Evolutionary conservation across 768 basidiomycete species (phyloP).

Genomic region (Boletellus emodensis): DNA sequence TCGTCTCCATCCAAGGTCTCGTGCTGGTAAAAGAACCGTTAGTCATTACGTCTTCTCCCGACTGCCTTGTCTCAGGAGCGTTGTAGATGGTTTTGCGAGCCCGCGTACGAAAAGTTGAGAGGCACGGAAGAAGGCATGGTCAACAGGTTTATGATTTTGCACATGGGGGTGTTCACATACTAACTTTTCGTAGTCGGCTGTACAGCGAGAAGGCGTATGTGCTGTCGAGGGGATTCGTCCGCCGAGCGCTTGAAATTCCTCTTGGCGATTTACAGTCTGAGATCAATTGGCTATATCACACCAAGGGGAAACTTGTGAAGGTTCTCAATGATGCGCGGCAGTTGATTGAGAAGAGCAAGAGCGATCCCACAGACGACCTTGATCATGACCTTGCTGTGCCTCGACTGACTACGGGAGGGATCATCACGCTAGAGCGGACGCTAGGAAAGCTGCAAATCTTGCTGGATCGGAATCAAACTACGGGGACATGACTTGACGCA

Average conservation of each 20-base stretch:
- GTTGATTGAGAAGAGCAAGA: slow-evolving; percentile 67
- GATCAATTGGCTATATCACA: slow-evolving; percentile 69
- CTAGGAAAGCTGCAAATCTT: slow-evolving; percentile 59
- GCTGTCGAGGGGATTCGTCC: slow-evolving; percentile 83
- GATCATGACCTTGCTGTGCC: slow-evolving; percentile 58
- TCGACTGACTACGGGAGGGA: slow-evolving; percentile 73
- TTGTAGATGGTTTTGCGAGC: slow-evolving; percentile 83
- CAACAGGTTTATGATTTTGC: slow-evolving; percentile 56
- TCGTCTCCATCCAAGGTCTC: slow-evolving; percentile 91
- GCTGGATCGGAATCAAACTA: slow-evolving; percentile 17
- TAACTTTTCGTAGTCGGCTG: slow-evolving; percentile 55
- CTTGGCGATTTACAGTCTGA: slow-evolving; percentile 67
- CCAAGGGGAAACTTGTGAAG: slow-evolving; percentile 59
- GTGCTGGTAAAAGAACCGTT: slow-evolving; percentile 92
- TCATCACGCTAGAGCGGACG: slow-evolving; percentile 73
- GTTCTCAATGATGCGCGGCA: slow-evolving; percentile 58
- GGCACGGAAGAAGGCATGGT: slow-evolving; percentile 88
- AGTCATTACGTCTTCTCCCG: slow-evolving; percentile 30
- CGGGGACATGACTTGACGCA: slow-evolving; percentile 12
- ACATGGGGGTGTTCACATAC: background rate
- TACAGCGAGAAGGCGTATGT: slow-evolving; percentile 95
- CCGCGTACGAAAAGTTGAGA: slow-evolving; percentile 87
- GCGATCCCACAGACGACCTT: slow-evolving; percentile 20
- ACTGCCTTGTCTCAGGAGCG: slow-evolving; percentile 3
- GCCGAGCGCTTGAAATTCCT: slow-evolving; percentile 82